Conservation (phyloP, 2,329 filamentous ascomycete genomes). For the Akanthomyces uredinophilus region DNA sequence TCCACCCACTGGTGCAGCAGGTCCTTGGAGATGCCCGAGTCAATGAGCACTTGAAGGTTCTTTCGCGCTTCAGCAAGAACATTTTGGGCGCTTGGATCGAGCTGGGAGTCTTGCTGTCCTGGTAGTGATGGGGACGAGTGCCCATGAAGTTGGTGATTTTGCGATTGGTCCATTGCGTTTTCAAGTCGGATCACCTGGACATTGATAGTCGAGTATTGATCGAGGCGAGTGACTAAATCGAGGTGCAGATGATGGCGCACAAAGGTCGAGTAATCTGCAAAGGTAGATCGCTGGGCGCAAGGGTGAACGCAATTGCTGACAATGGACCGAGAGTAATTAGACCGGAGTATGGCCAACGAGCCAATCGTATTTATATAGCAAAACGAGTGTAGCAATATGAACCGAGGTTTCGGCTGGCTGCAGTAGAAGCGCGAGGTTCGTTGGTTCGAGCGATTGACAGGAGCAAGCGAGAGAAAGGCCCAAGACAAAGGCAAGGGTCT, state of each 20-base stretch:
- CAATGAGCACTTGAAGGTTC: constrained; percentile 42
- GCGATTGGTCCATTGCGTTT: constrained; percentile 27
- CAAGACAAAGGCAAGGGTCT: neutral
- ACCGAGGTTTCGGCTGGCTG: neutral
- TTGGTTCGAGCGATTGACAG: neutral
- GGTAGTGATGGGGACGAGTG: constrained; percentile 21
- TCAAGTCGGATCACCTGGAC: constrained; percentile 25
- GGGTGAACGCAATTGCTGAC: neutral
- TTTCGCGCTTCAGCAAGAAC: constrained; percentile 41
- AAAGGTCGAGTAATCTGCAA: neutral
- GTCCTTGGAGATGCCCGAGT: constrained; percentile 40
- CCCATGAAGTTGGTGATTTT: constrained; percentile 25
- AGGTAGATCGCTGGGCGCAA: neutral
- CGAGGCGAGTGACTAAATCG: no score
- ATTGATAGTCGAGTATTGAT: constrained; percentile 12
- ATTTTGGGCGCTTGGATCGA: constrained; percentile 36
- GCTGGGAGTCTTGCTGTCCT: constrained; percentile 22
- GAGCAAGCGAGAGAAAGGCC: neutral
- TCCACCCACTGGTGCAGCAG: constrained; percentile 38
- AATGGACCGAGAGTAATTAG: neutral
- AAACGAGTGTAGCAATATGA: neutral
- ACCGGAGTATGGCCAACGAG: neutral
- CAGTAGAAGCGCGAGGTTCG: neutral
- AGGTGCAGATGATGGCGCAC: neutral
- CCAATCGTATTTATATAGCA: neutral